Evolutionary conservation across 23 red algal genomes (phyloP), one percentile per base, ranked within the genome.

Genomic region (Gracilaria domingensis): DNA sequence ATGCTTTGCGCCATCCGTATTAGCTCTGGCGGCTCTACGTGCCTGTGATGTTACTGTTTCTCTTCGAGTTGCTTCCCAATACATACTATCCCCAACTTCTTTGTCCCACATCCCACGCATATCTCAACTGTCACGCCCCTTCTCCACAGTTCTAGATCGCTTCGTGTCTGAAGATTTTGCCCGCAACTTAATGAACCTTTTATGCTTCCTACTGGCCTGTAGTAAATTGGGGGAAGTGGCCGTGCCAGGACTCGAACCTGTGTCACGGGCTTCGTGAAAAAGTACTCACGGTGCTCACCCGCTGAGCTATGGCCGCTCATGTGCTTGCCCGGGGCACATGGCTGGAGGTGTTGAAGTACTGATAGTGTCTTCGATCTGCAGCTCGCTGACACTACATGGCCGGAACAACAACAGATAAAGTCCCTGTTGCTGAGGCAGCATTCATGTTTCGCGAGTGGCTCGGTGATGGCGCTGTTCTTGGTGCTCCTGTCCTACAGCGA

Each of bases 171-270:
- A 95, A 34, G 56, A 77, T 33, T 94, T 97, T 67, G n/a, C 86
- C 28, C 73, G 83, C 39, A 40, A 81, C 50, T 97, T 85, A 72
- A 21, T 97, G 2, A 89, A 97, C 50, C 53, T 97, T 45, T 81
- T 97, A 26, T 97, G 95, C 40, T 97, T 97, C 79, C 86, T 97
- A 72, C 79, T 97, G 16, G 81, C n/a, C n/a, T n/a, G n/a, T n/a
- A n/a, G n/a, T n/a, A n/a, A n/a, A n/a, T n/a, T n/a, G n/a, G n/a
- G n/a, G n/a, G n/a, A n/a, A n/a, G n/a, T n/a, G n/a, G n/a, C n/a
- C n/a, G n/a, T n/a, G n/a, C n/a, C n/a, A n/a, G n/a, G n/a, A n/a
- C n/a, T n/a, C n/a, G n/a, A n/a, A n/a, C n/a, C n/a, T n/a, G n/a
- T n/a, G n/a, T n/a, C n/a, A n/a, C n/a, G n/a, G n/a, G n/a, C n/a